A percentile compares a stretch with the other conserved stretches of the same genome.
phyloP scores from a whole-genome alignment of 2,329 filamentous ascomycete genomes.

The Pleomassaria siparia region DNA sequence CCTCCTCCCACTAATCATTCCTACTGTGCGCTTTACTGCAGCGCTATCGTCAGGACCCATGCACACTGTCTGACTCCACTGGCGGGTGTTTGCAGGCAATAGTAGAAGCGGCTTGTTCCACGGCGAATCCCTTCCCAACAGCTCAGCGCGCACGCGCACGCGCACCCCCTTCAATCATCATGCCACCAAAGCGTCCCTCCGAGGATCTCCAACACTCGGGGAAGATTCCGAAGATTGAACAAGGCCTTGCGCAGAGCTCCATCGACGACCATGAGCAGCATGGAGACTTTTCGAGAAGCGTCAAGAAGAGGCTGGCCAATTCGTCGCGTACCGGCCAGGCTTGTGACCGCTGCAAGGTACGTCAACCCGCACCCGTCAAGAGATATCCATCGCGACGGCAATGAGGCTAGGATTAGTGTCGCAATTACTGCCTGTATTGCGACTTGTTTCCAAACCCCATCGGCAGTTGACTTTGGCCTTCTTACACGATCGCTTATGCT shows the following conservation, averaged over 20 bases:
- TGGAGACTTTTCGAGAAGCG: conserved; percentile 39
- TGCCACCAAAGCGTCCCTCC: conserved; percentile 13
- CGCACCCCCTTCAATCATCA: conserved; percentile 27
- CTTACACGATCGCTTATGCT: not conserved
- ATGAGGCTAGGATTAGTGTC: not conserved
- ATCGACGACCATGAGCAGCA: conserved; percentile 15
- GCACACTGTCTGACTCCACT: conserved; percentile 9
- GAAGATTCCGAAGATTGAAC: conserved; percentile 41
- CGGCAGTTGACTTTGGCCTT: not conserved
- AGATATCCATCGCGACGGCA: not conserved
- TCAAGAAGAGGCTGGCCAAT: conserved; percentile 56
- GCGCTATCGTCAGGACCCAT: conserved; percentile 7
- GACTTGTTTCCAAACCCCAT: not conserved
- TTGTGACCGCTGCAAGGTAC: conserved; percentile 84
- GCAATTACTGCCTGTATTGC: not conserved
- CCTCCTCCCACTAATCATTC: too few species aligned
- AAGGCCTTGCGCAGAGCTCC: conserved; percentile 20
- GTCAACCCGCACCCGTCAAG: conserved; percentile 19
- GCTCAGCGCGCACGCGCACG: too few species aligned
- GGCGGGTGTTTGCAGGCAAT: conserved; percentile 20
- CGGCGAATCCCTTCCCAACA: conserved; percentile 15
- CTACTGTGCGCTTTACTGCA: not conserved
- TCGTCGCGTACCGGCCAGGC: conserved; percentile 75
- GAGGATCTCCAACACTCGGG: conserved; percentile 7
- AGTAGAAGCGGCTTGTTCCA: conserved; percentile 19